These are phyloP conservation scores for Capsicum baccatum DNA, from an alignment of 257 asterid species.

Conservation along the genomic window DNA sequence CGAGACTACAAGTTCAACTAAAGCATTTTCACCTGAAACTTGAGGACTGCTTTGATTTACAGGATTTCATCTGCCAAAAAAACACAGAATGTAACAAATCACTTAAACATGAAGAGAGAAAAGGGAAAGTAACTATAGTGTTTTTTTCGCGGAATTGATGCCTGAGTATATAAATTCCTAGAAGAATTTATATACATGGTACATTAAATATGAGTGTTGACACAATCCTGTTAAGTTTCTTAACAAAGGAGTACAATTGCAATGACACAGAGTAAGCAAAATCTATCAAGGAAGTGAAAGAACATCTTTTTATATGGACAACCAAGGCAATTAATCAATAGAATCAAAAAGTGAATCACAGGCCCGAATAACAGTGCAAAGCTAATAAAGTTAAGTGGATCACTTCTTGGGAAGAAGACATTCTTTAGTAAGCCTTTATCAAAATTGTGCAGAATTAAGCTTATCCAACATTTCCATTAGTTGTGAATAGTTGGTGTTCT, in stretches of 20 bases:
- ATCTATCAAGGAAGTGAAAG: neutral
- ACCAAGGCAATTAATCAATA: neutral
- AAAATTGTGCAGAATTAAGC: neutral
- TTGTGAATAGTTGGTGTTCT: slow-evolving; percentile 21
- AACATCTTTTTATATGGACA: neutral
- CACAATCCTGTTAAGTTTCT: neutral
- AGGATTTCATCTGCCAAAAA: neutral
- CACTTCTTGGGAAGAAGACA: neutral
- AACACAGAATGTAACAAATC: neutral
- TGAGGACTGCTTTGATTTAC: neutral
- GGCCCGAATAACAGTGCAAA: neutral
- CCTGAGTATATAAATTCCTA: neutral
- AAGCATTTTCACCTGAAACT: neutral
- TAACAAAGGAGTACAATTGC: neutral
- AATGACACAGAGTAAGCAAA: neutral
- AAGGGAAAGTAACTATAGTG: neutral
- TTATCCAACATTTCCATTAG: slow-evolving; percentile 12
- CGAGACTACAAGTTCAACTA: neutral
- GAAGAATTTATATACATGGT: neutral
- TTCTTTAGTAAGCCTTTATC: neutral
- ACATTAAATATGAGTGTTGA: neutral
- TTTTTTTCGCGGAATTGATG: neutral
- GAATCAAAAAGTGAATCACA: neutral
- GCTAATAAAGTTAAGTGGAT: neutral
- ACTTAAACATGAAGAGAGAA: neutral